Conservation (phyloP, 805 yeast species). For the Candida schatavii region DNA sequence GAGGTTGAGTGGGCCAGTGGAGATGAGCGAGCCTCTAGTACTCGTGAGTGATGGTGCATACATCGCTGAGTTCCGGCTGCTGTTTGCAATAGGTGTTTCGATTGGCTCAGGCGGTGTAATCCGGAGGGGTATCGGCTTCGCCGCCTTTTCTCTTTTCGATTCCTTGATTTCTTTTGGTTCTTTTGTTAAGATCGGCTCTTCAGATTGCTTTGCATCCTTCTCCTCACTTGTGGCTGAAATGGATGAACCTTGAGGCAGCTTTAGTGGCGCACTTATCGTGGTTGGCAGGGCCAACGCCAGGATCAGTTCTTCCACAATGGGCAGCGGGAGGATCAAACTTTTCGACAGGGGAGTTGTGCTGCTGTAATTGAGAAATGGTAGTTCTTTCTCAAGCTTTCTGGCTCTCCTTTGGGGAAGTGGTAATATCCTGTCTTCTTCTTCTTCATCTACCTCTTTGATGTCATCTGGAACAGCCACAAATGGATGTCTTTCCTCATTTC, state of each 20-base stretch:
- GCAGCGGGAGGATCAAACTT: conserved; percentile 1
- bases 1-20: background rate
- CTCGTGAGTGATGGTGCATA: background rate
- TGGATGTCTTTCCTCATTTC: too few species aligned
- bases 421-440: background rate
- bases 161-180: too few species aligned
- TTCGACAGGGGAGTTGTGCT: background rate
- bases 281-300: conserved; percentile 1
- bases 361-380: background rate
- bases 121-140: too few species aligned
- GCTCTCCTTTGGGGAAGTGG: background rate
- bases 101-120: background rate
- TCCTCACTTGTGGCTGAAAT: background rate
- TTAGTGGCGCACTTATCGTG: background rate
- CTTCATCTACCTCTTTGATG: too few species aligned
- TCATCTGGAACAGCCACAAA: too few species aligned
- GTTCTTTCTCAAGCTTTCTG: background rate
- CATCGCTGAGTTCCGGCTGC: too few species aligned
- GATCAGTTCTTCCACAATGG: conserved; percentile 1
- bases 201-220: too few species aligned
- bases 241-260: background rate
- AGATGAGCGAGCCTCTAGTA: background rate
- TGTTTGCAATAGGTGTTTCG: too few species aligned
- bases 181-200: too few species aligned
- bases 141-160: too few species aligned